Evolutionary conservation across 768 basidiomycete species (phyloP), one percentile per base, ranked within the genome.

Genomic region (Thelephora ganbajun): DNA sequence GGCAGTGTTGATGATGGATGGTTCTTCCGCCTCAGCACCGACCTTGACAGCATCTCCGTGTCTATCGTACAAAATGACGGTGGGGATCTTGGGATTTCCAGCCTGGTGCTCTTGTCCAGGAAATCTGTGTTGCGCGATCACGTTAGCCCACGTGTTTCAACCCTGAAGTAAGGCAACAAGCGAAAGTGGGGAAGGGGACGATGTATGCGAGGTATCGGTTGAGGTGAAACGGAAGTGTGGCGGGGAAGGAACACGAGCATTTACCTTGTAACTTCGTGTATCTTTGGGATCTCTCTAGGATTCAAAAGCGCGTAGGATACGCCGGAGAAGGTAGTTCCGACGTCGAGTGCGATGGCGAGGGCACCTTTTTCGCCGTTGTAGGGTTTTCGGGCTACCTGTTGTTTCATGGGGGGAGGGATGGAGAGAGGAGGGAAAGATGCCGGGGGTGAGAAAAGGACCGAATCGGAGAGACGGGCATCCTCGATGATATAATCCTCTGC

Each of bases 71-170:
- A 77, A 87, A 62, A 88, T 73, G 20, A 82, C 61, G 19, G 84
- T 78, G 35, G 84, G 84, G 56, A 88, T 87, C 66, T 88, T 88
- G 49, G 81, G 79, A 60, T 86, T 88, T 35, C 84, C 84, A 12
- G 80, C 83, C 43, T 85, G 82, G 70, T 88, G 83, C 62, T 88
- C 85, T 63, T 87, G 85, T 14, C 84, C 85, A 7, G 84, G 84
- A 49, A 86, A 88, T 49, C 84, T 86, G 51, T 20, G 52, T 52
- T 30, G 4, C 5, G 47, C 51, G 48, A 30, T 2, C 34, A 1
- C 37, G 16, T 35, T 33, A 30, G 20, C 22, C 49, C 13, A 43
- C 26, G 43, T 42, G 18, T 41, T 41, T 14, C 22, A 2, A 22
- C 22, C 22, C 39, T 16, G 39, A 14, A 7, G 35, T 2, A 22